Conservation (phyloP, 2,329 filamentous ascomycete species). For the Diaporthe sp. region DNA sequence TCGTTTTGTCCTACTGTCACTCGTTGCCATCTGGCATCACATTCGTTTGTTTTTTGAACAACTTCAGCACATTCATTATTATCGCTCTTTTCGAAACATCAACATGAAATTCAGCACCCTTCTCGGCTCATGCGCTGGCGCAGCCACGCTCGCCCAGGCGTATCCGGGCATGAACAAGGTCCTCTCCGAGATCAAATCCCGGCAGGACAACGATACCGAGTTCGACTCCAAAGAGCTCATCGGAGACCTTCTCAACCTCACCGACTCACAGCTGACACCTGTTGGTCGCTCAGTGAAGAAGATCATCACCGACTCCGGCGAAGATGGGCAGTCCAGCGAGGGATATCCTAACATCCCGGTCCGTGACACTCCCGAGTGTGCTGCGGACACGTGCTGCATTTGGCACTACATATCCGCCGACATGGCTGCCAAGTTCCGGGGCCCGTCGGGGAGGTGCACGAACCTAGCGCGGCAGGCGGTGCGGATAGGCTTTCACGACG, state of each 20-base stretch:
- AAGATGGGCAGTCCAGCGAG: constrained; percentile 37
- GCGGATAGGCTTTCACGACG: constrained; percentile 63
- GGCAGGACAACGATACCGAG: constrained; percentile 46
- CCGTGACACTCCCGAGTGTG: constrained; percentile 7
- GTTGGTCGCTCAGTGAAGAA: constrained; percentile 55
- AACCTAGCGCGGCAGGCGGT: constrained; percentile 59
- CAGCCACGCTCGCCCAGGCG: neutral
- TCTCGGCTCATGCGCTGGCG: neutral
- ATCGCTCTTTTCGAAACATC: neutral
- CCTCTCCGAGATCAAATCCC: constrained; percentile 40
- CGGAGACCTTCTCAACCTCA: constrained; percentile 55
- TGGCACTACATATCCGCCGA: constrained; percentile 60
- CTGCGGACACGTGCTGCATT: constrained; percentile 49
- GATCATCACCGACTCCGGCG: constrained; percentile 51
- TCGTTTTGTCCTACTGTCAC: neutral
- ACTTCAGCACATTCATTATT: neutral
- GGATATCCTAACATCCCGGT: constrained; percentile 5
- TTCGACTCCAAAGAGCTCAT: constrained; percentile 57
- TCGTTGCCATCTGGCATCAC: constrained; percentile 14
- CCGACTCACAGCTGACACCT: constrained; percentile 50
- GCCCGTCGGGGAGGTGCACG: constrained; percentile 57
- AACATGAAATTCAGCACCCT: constrained; percentile 10
- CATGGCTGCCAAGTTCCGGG: constrained; percentile 54
- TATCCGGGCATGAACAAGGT: constrained; percentile 47
- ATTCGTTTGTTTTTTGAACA: neutral